Conservation (phyloP, 2,329 filamentous ascomycete genomes). For the Ophiocordyceps sinensis region DNA sequence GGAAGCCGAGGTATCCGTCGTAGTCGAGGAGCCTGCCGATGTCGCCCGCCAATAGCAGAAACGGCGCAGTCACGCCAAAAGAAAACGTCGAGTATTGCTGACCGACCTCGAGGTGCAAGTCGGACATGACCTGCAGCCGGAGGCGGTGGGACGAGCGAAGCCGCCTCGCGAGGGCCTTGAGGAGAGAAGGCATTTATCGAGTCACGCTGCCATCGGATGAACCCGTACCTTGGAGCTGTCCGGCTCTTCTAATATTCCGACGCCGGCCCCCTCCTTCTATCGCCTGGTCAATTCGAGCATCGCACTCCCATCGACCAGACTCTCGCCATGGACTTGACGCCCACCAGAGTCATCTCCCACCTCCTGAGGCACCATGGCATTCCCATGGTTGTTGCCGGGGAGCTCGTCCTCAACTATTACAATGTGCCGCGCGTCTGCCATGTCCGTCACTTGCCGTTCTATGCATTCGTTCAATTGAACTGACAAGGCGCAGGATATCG, state of each 20-base stretch:
- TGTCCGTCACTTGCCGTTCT: not conserved
- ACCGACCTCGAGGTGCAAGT: constrained; percentile 33
- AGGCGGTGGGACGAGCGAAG: not conserved
- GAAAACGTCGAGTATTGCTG: constrained; percentile 26
- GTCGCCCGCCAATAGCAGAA: constrained; percentile 33
- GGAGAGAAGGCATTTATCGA: constrained; percentile 4
- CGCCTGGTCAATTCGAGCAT: too few relatives aligned
- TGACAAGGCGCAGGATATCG: constrained; percentile 4
- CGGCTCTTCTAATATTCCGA: too few relatives aligned
- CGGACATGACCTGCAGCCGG: constrained; percentile 25
- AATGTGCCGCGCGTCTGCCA: constrained; percentile 6
- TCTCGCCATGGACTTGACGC: constrained; percentile 2
- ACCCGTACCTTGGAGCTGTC: too few relatives aligned
- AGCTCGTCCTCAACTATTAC: constrained; percentile 6
- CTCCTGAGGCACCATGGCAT: constrained; percentile 4
- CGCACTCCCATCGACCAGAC: too few relatives aligned
- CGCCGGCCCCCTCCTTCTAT: too few relatives aligned
- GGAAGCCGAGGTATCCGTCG: constrained; percentile 27
- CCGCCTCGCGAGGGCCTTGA: not conserved
- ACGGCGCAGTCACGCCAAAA: constrained; percentile 24
- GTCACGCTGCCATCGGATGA: too few relatives aligned
- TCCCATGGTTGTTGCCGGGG: constrained; percentile 3
- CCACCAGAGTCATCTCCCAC: not conserved
- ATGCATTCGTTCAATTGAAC: not conserved
- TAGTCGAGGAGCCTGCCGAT: constrained; percentile 34